Evolutionary conservation across 352 stramenopile genomes (phyloP).

Genomic region (Pelagophyceae sp.): DNA sequence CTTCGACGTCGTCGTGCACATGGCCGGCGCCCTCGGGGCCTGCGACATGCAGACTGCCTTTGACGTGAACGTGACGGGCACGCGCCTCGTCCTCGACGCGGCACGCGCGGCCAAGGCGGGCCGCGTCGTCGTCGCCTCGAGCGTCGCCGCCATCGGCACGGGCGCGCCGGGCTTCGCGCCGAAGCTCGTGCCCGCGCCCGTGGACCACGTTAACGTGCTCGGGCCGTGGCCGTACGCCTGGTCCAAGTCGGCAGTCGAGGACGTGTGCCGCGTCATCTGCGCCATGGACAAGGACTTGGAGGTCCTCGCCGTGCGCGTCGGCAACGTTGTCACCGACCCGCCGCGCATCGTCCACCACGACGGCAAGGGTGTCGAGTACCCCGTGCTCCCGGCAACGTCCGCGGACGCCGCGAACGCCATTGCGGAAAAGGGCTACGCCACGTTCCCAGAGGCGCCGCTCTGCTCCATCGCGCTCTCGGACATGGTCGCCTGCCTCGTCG

Average conservation of each 20-base stretch:
- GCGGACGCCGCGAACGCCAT: too few relatives aligned
- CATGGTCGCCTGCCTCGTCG: neutral
- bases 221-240: neutral
- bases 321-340: neutral
- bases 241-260: neutral
- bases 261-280: neutral
- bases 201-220: neutral
- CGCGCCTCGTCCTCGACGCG: neutral
- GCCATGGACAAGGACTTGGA: neutral
- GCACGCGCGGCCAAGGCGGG: neutral
- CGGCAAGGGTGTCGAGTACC: neutral
- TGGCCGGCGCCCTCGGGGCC: neutral
- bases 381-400: neutral
- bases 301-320: neutral
- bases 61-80: neutral
- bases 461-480: neutral
- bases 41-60: neutral
- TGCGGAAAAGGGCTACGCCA: neutral
- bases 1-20: neutral
- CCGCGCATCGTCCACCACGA: neutral
- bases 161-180: neutral
- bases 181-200: neutral
- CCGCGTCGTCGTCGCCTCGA: neutral
- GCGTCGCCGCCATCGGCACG: neutral
- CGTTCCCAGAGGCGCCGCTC: neutral